Conservation (phyloP, 345 rosid genomes). For the Ceriops decandra region DNA sequence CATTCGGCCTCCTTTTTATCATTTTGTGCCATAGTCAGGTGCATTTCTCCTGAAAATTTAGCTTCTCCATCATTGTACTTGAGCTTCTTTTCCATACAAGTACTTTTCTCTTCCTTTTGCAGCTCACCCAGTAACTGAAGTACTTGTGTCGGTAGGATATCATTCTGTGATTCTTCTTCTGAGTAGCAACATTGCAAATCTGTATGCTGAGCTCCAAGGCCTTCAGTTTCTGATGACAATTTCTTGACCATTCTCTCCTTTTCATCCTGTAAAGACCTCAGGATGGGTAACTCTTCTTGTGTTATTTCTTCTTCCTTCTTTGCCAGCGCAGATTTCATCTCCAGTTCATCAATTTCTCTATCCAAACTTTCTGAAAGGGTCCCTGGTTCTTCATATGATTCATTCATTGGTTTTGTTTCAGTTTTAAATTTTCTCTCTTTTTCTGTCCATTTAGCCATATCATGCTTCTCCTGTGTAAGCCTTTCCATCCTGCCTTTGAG, state of each 20-base stretch:
- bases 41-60: slow-evolving; percentile 9
- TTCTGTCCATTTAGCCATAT: slow-evolving; percentile 19
- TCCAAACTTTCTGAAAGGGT: slow-evolving; percentile 45
- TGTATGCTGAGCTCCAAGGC: slow-evolving; percentile 39
- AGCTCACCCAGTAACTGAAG: slow-evolving; percentile 44
- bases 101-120: slow-evolving; percentile 45
- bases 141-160: slow-evolving; percentile 50
- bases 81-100: slow-evolving; percentile 8
- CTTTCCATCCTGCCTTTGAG: slow-evolving; percentile 37
- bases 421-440: slow-evolving; percentile 32
- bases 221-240: slow-evolving; percentile 49
- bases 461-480: slow-evolving; percentile 30
- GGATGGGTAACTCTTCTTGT: slow-evolving; percentile 40
- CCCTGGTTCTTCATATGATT: slow-evolving; percentile 43
- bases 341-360: slow-evolving; percentile 48
- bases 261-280: slow-evolving; percentile 50
- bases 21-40: slow-evolving; percentile 3
- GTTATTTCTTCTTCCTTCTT: slow-evolving; percentile 50
- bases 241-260: slow-evolving; percentile 45
- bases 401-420: slow-evolving; percentile 24
- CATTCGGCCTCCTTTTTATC: slow-evolving; percentile 12
- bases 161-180: slow-evolving; percentile 60
- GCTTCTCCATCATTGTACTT: slow-evolving; percentile 3
- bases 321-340: slow-evolving; percentile 38
- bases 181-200: slow-evolving; percentile 45